Conservation (phyloP, 805 yeast species). For the Kazachstania taianensis region DNA sequence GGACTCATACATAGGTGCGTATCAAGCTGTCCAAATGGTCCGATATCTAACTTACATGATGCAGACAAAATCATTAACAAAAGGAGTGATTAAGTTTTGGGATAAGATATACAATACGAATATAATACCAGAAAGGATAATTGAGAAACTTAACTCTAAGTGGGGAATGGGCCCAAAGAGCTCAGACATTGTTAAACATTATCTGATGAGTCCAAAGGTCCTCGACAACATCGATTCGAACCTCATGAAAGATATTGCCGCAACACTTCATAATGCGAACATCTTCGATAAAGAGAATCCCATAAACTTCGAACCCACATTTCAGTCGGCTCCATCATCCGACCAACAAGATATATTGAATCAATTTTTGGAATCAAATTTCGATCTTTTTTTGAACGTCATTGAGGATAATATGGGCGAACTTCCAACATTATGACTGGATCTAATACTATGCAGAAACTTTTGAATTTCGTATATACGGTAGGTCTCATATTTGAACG, state of each 20-base stretch:
- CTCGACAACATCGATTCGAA: slow-evolving; percentile 4
- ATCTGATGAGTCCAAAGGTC: slow-evolving; percentile 8
- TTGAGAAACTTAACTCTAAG: slow-evolving; percentile 11
- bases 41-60: slow-evolving; percentile 11
- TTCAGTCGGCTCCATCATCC: not conserved
- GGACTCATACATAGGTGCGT: slow-evolving; percentile 9
- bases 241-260: slow-evolving; percentile 3
- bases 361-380: slow-evolving; percentile 11
- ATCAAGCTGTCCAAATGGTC: slow-evolving; percentile 9
- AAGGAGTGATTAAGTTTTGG: slow-evolving; percentile 9
- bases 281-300: slow-evolving; percentile 4
- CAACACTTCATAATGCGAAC: slow-evolving; percentile 3
- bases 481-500: no score
- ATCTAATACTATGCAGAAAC: not conserved
- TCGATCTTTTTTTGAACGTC: slow-evolving; percentile 11
- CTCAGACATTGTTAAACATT: slow-evolving; percentile 6
- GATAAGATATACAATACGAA: slow-evolving; percentile 4
- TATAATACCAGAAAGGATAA: slow-evolving; percentile 8
- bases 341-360: slow-evolving; percentile 8
- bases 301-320: not conserved
- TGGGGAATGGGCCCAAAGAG: slow-evolving; percentile 15
- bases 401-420: slow-evolving; percentile 13
- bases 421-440: slow-evolving; percentile 7
- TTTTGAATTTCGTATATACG: no score
- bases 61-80: slow-evolving; percentile 6